Conservation (phyloP, 2,329 filamentous ascomycete genomes). For the Fusarium sulawesiense region DNA sequence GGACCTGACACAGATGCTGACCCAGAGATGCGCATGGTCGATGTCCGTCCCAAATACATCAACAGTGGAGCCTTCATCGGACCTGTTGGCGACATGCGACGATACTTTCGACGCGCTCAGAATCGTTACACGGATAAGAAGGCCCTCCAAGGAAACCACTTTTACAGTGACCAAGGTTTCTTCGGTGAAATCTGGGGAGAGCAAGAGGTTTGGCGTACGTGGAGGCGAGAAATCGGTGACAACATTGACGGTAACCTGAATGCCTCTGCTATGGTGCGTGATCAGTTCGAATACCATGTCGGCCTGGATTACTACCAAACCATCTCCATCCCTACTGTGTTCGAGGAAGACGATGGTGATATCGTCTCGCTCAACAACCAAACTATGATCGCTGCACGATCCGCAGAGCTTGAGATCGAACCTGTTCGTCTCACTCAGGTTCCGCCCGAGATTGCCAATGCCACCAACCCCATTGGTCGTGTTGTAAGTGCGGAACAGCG, state of each 20-base stretch:
- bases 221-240: constrained; percentile 22
- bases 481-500: not conserved
- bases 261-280: constrained; percentile 19
- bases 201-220: constrained; percentile 41
- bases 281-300: constrained; percentile 41
- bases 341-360: constrained; percentile 38
- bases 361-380: constrained; percentile 36
- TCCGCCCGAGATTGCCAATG: constrained; percentile 29
- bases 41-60: constrained; percentile 43
- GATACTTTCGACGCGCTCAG: constrained; percentile 39
- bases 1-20: constrained; percentile 35
- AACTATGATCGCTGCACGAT: constrained; percentile 14
- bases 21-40: constrained; percentile 15
- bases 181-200: constrained; percentile 47
- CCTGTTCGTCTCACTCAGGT: constrained; percentile 30
- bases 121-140: constrained; percentile 35
- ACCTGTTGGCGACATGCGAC: constrained; percentile 41
- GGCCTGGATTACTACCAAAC: constrained; percentile 41
- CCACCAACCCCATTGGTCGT: constrained; percentile 15
- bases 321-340: constrained; percentile 40
- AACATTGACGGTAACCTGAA: constrained; percentile 7
- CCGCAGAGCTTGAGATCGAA: constrained; percentile 27
- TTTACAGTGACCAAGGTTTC: constrained; percentile 47
- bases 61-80: constrained; percentile 48
- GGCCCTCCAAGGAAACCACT: constrained; percentile 11